phyloP scores from a whole-genome alignment of 2,329 filamentous ascomycete genomes.

The Lasiodiplodia gonubiensis region DNA sequence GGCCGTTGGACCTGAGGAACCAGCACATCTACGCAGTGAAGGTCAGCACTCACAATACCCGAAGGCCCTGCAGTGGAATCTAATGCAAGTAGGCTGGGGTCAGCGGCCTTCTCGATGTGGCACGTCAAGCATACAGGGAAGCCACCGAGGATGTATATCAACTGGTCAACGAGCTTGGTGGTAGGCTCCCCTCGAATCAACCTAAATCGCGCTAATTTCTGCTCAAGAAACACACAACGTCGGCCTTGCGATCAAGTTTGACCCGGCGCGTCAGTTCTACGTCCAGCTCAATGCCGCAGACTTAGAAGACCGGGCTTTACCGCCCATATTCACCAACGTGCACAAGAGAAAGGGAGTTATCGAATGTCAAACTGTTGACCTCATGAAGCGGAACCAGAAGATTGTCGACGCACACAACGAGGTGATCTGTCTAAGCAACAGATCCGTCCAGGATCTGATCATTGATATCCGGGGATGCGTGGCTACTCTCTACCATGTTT shows the following conservation, averaged over 20 bases:
- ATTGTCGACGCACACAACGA: constrained; percentile 84
- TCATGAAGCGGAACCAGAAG: constrained; percentile 76
- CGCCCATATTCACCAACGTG: constrained; percentile 77
- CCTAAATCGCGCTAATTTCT: constrained; percentile 8
- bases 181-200: constrained; percentile 50
- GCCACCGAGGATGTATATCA: constrained; percentile 77
- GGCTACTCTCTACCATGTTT: constrained; percentile 78
- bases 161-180: constrained; percentile 70
- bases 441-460: constrained; percentile 73
- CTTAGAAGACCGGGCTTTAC: constrained; percentile 65
- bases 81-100: constrained; percentile 66
- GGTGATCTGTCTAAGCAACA: constrained; percentile 81
- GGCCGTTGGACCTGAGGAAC: constrained; percentile 84
- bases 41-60: constrained; percentile 44
- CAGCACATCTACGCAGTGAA: constrained; percentile 91
- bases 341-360: constrained; percentile 74
- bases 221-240: constrained; percentile 59
- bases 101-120: constrained; percentile 85
- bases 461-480: constrained; percentile 73
- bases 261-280: constrained; percentile 79
- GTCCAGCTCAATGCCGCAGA: constrained; percentile 69
- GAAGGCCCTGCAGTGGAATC: not conserved
- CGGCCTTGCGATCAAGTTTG: constrained; percentile 72
- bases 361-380: constrained; percentile 84
- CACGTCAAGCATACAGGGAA: constrained; percentile 88